Evolutionary conservation across 2,329 filamentous ascomycete genomes (phyloP).

Genomic region (Rhynchosporium secalis): DNA sequence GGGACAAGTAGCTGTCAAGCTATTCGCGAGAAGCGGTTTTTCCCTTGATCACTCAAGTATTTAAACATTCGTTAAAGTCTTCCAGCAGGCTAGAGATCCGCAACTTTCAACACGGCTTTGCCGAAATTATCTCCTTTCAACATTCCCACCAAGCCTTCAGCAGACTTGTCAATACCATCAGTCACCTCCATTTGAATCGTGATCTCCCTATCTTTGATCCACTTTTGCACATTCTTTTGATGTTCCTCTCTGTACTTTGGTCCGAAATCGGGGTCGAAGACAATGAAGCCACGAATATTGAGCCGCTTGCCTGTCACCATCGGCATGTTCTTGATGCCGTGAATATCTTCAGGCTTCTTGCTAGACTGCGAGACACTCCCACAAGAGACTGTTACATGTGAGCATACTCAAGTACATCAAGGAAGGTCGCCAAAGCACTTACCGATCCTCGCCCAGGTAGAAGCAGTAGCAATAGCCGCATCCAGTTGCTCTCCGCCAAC

Average conservation of each 20-base stretch:
- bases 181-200: slow-evolving; percentile 60
- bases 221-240: slow-evolving; percentile 65
- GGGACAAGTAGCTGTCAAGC: neutral
- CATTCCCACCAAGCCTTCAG: slow-evolving; percentile 65
- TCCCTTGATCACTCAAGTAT: neutral
- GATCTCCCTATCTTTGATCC: slow-evolving; percentile 66
- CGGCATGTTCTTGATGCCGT: slow-evolving; percentile 61
- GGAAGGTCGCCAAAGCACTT: neutral
- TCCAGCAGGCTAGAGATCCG: slow-evolving; percentile 30
- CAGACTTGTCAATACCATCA: slow-evolving; percentile 64
- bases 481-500: slow-evolving; percentile 74
- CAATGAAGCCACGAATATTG: slow-evolving; percentile 66
- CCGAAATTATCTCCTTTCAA: slow-evolving; percentile 69
- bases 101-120: slow-evolving; percentile 60
- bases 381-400: slow-evolving; percentile 45
- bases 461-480: slow-evolving; percentile 62
- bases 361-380: slow-evolving; percentile 71
- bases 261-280: slow-evolving; percentile 59
- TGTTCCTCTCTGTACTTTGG: slow-evolving; percentile 61
- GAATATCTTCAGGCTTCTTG: slow-evolving; percentile 50
- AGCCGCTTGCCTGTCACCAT: slow-evolving; percentile 60
- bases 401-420: neutral
- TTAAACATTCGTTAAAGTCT: neutral
- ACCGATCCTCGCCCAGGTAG: slow-evolving; percentile 60
- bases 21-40: neutral